Evolutionary conservation across 2,329 filamentous ascomycete species (phyloP), one percentile per base, ranked within the genome.

Genomic region (Pseudocercospora musae): DNA sequence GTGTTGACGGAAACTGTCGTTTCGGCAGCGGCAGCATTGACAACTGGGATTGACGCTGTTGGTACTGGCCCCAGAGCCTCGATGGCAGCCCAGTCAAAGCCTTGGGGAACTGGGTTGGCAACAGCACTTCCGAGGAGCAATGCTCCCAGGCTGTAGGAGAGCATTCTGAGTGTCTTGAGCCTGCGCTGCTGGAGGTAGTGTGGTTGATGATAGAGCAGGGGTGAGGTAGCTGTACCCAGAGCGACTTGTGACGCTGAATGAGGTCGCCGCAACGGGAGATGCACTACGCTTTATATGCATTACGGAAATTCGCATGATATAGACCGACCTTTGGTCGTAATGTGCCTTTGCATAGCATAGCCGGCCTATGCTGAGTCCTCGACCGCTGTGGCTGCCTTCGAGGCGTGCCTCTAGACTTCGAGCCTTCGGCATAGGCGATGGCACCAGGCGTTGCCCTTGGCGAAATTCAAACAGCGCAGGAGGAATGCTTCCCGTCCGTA

Each of bases 31-130:
- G 37, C 49, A 44, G 65, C 64, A 31, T 68, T 58, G 57, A 68
- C 53, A 23, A 68, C 62, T 10, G 68, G 59, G 11, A 69, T 68
- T 21, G 56, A 50, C 10, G 67, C 49, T 13, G 59, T 59, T 10
- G 60, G 58, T 18, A 68, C 57, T n/a, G 60, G 40, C 4, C 56
- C 53, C 13, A 66, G 54, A 21, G 59, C 58, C 18, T 64, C 66
- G 31, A 70, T 66, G 10, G 65, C 63, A 46, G 62, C 62, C 53
- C 60, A 66, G 58, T 70, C 68, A 53, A 71, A 59, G 33, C 59
- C 67, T 42, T 71, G 68, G 27, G 69, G 69, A 23, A 65, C 52
- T 57, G 66, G 66, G 49, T 44, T 55, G 49, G 68, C 68, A 21
- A 68, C 20, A n/a, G 66, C 68, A 54, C 55, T 55, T n/a, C 66